Evolutionary conservation across 495 filamentous ascomycete species (phyloP), one percentile per base, ranked within the genome.

Genomic region (Daldinia caldariorum): DNA sequence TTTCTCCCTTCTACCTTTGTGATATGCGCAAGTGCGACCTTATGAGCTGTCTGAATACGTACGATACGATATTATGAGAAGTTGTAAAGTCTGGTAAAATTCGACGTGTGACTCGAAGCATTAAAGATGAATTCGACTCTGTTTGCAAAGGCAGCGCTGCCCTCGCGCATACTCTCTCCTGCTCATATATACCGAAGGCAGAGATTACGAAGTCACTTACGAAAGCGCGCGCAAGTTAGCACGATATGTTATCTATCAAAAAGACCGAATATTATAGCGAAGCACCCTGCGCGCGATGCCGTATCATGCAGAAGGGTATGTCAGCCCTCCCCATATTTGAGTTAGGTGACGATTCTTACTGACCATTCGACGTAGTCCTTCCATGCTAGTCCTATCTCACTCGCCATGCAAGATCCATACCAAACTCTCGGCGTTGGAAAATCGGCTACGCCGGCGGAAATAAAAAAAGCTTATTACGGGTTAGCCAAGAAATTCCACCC

Each of bases 401-500:
- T 85, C 49, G 89, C 91, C 3, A 74, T 82, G 6, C 86, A 91
- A 73, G 89, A 99, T 74, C 95, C 95, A 7, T 99, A 99, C 78
- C 87, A 86, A 59, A 82, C 89, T 34, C 89, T 99, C 38, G 95
- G 94, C n/a, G 90, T 99, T 13, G 82, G 84, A 63, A 94, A 92
- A 77, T 83, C 77, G 43, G 92, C 95, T 13, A 90, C 92, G n/a
- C 79, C 92, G 5, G 76, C 88, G 60, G 96, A 97, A 6, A 97
- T 99, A 74, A 99, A 99, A 76, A 98, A 97, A 79, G 94, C 95
- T 2, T 99, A 99, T 83, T 99, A 99, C 78, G 90, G 93, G 58
- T 83, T 97, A 66, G 95, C 95, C n/a, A 98, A 98, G 81, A 98
- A 97, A 76, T 99, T 89, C 77, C 95, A 99, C 74, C 95, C 95